Percentiles rank a stretch among this genome's conserved stretches.
Conservation (phyloP, 1,284 basidiomycete species). For the Stygiomarasmius scandens region DNA sequence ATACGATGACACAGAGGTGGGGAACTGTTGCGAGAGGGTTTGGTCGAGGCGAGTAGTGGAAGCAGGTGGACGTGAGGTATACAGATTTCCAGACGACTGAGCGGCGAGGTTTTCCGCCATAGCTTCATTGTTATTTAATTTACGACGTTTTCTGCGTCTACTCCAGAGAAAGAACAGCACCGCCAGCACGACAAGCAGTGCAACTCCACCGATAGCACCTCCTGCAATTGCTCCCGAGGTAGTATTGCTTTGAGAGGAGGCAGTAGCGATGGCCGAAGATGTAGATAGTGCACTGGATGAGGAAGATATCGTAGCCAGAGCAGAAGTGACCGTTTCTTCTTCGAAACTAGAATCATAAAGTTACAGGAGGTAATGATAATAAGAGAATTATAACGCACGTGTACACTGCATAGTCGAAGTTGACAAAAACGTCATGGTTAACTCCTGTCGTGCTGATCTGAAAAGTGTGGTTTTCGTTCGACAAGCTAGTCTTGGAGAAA, state of each 20-base stretch:
- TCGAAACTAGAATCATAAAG: neutral
- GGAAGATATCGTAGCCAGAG: slow-evolving; percentile 14
- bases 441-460: neutral
- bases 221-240: slow-evolving; percentile 25
- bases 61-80: neutral
- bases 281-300: too few relatives aligned
- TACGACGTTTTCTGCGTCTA: neutral
- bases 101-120: neutral
- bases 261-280: too few relatives aligned
- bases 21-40: neutral
- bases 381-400: slow-evolving; percentile 14
- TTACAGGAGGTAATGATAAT: neutral
- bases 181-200: slow-evolving; percentile 14
- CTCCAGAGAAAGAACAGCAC: neutral
- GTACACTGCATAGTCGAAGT: slow-evolving; percentile 8
- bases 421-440: neutral
- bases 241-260: neutral
- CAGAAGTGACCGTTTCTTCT: neutral
- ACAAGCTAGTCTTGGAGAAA: neutral
- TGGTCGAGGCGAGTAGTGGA: neutral
- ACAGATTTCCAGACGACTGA: neutral
- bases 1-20: neutral
- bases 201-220: slow-evolving; percentile 25
- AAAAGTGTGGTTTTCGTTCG: neutral
- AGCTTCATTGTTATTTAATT: neutral